Conservation (phyloP, 371 early-diverging fungal species). For the Mortierella sp. region DNA sequence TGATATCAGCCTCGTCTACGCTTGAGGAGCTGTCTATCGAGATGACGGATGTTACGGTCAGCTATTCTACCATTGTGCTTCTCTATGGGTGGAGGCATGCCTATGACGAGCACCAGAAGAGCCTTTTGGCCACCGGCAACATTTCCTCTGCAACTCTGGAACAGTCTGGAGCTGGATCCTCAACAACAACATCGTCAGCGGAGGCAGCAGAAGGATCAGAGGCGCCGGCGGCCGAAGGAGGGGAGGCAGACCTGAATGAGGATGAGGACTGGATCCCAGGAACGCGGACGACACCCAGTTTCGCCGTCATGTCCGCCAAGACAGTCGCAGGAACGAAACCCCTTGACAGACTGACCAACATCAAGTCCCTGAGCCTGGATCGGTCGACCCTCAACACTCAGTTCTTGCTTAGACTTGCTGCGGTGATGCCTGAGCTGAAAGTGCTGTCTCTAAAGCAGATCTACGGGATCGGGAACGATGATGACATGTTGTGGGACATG, state of each 20-base stretch:
- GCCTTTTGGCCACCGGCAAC: not conserved
- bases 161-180: not conserved
- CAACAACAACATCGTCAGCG: not conserved
- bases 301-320: conserved; percentile 2
- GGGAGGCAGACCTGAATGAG: not conserved
- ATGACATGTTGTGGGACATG: not conserved
- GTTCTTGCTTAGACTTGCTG: not conserved
- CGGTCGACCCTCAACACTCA: conserved; percentile 1
- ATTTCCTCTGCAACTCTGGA: not conserved
- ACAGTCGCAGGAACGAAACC: not conserved
- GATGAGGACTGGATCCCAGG: not conserved
- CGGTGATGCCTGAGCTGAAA: not conserved
- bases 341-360: not conserved
- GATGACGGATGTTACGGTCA: not conserved
- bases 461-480: not conserved
- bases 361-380: conserved; percentile 1
- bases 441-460: not conserved
- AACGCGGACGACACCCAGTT: not conserved
- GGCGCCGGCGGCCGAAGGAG: not conserved
- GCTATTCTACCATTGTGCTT: not conserved
- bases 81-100: not conserved
- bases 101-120: conserved; percentile 5
- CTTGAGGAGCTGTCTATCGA: not conserved
- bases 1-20: not conserved
- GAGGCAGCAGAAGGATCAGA: not conserved